Evolutionary conservation across 2,329 filamentous ascomycete genomes (phyloP).

Genomic region (Epichloe festucae): DNA sequence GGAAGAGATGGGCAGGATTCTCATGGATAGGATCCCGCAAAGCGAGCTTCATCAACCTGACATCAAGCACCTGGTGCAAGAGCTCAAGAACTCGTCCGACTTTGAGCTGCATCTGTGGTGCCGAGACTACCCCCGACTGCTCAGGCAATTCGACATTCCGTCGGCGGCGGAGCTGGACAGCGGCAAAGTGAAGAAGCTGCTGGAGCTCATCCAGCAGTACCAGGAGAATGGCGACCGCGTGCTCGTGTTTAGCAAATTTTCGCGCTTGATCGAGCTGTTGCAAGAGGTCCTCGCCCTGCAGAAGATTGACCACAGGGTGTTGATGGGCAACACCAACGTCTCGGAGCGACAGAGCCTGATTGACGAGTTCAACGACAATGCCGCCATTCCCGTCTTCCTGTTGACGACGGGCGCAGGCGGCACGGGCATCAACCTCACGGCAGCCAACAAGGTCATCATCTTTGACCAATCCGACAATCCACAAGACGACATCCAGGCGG

Average conservation of each 20-base stretch:
- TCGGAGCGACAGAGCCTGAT: slow-evolving; percentile 76
- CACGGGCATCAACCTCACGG: slow-evolving; percentile 92
- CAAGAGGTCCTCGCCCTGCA: slow-evolving; percentile 66
- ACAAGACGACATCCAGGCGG: slow-evolving; percentile 94
- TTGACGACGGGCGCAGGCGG: slow-evolving; percentile 88
- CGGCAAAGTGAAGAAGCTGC: slow-evolving; percentile 75
- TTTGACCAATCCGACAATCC: slow-evolving; percentile 97
- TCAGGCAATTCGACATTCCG: slow-evolving; percentile 40
- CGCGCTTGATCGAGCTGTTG: slow-evolving; percentile 80
- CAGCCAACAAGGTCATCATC: slow-evolving; percentile 94
- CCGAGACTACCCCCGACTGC: slow-evolving; percentile 40
- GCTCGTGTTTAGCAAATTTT: slow-evolving; percentile 88
- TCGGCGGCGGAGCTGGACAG: slow-evolving; percentile 44
- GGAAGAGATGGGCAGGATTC: slow-evolving; percentile 61
- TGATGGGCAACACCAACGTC: slow-evolving; percentile 76
- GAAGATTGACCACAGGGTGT: slow-evolving; percentile 64
- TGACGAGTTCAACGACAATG: slow-evolving; percentile 68
- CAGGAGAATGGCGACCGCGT: slow-evolving; percentile 72
- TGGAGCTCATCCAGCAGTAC: slow-evolving; percentile 61
- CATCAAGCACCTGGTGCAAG: slow-evolving; percentile 38
- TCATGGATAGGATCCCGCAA: slow-evolving; percentile 55
- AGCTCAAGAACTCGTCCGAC: slow-evolving; percentile 46
- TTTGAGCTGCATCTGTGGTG: slow-evolving; percentile 56
- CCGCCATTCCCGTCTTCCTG: slow-evolving; percentile 76
- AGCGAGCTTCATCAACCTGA: slow-evolving; percentile 39